Base-by-base conservation (phyloP, 805 yeast genomes). In the Myxozyma neotropica region DNA sequence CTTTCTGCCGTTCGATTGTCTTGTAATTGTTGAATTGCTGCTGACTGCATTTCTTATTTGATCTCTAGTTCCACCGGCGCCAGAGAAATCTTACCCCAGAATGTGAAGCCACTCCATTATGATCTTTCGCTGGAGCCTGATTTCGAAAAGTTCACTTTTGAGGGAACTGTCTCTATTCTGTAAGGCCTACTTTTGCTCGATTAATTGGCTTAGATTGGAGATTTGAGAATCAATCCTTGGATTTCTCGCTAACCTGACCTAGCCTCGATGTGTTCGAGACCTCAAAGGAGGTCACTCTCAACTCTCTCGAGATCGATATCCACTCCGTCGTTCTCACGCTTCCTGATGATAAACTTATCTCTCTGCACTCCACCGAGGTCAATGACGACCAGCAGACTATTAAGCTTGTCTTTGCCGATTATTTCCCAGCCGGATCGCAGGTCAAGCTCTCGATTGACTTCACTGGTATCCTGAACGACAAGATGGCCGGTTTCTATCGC, bases 21-120 rank as follows among this genome's bases (percentile, higher is more conserved):
- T n/a, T 38, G 7, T 4, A 47, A 27, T 39, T 10, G 33, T 10
- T 27, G n/a, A 17, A 26, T 40, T 35, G 39, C 31, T 26, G 36
- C 45, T 17, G 12, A 15, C 12, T 33, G 13, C 40, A 17, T 33
- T 5, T 38, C 10, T 43, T 55, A 61, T 43, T n/a, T 61, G 49
- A 29, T 61, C 2, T 38, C 10, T 43, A 59, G 64, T 43, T n/a
- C 64, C 53, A 29, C 64, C 2, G 64, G 64, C 23, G 65, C 49
- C 10, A 75, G 80, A 40, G 73, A 73, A 68, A 79, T 83, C 3
- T 81, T 84, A 61, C 95, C 89, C 67, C 77, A 77, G 50, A 77
- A 81, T 55, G 87, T 91, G 61, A 80, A 80, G 59, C 97, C 99
- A 36, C 67, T 76, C 36, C 88, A 88, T 73, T 93, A 94, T 72